Evolutionary conservation across 768 basidiomycete species (phyloP), one percentile per base, ranked within the genome.

Genomic region (Lactarius vividus): DNA sequence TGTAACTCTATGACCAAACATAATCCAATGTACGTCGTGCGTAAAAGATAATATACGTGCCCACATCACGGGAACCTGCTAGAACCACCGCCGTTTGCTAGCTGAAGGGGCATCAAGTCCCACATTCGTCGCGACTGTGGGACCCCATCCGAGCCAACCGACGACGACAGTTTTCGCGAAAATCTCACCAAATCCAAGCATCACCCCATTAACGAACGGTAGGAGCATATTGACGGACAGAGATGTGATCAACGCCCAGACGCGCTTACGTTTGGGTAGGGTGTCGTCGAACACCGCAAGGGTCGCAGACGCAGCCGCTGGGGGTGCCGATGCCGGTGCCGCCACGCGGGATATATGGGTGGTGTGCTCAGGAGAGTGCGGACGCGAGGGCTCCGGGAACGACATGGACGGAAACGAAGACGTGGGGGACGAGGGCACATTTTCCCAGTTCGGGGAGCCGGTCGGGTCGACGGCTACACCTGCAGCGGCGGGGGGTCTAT

Each of bases 111-210:
- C 15, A 33, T 67, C 67, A 28, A 70, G 63, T 31, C 69, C 69
- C 31, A 70, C 61, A 39, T 62, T 65, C 56, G 74, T 74, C 9
- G 63, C 73, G 18, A 75, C 71, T 6, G 72, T 68, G 61, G 68
- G 72, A 3, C 74, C 77, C 79, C 80, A 82, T 42, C 81, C 81
- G 49, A 82, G 73, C 82, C 82, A 82, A 8, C 76, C 74, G 20
- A 90, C 76, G 20, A 91, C 74, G n/a, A 91, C 81, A 54, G 89
- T 84, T 76, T 89, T 90, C 40, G 90, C 94, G 73, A 95, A 94
- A 58, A 96, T 90, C 76, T 96, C 94, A 46, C 94, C 94, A 73
- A 96, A 95, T n/a, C 94, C 94, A 59, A 95, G 85, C 94, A 96
- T 96, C 64, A 96, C 91, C 23, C 94, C 94, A 69, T 96, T 96